A percentile compares a stretch with the other conserved stretches of the same genome.
These are phyloP conservation scores for Baeospora myosura DNA, from an alignment of 1,284 basidiomycete species.

Conservation along the genomic window DNA sequence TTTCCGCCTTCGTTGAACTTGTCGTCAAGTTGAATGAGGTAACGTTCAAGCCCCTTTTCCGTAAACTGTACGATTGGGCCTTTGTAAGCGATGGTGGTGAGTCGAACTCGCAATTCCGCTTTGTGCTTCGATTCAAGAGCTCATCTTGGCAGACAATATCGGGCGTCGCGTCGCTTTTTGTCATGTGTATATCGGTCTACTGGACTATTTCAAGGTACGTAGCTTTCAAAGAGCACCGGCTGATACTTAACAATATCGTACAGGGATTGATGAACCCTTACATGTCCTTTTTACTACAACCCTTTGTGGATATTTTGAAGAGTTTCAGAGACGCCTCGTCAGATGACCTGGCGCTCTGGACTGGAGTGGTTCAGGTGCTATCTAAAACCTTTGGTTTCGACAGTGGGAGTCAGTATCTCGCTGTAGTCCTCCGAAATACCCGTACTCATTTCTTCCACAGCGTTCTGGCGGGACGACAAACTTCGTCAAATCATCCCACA, in stretches of 20 bases:
- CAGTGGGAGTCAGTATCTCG: conserved; percentile 59
- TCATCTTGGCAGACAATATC: conserved; percentile 22
- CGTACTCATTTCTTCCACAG: conserved; percentile 31
- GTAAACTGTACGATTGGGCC: conserved; percentile 93
- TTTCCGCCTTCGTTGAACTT: conserved; percentile 79
- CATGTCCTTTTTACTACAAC: conserved; percentile 69
- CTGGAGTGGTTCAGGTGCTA: conserved; percentile 54
- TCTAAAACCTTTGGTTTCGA: conserved; percentile 72
- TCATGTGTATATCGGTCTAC: conserved; percentile 61
- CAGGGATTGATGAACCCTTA: conserved; percentile 88
- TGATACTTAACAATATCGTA: conserved; percentile 9
- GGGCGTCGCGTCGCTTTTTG: conserved; percentile 65
- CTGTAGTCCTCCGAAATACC: background rate
- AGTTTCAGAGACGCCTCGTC: conserved; percentile 31
- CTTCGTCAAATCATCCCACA: conserved; percentile 54
- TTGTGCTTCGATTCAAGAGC: no score
- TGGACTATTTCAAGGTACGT: conserved; percentile 80
- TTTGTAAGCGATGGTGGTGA: conserved; percentile 55
- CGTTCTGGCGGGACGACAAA: conserved; percentile 84
- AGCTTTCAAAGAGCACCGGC: background rate
- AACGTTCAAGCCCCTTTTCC: conserved; percentile 88
- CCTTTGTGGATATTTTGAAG: conserved; percentile 61
- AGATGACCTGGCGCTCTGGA: conserved; percentile 51
- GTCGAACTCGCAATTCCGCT: no score
- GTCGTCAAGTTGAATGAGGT: conserved; percentile 92